Conservation (phyloP, 2,329 filamentous ascomycete species). For the Decorospora gaudefroyi region DNA sequence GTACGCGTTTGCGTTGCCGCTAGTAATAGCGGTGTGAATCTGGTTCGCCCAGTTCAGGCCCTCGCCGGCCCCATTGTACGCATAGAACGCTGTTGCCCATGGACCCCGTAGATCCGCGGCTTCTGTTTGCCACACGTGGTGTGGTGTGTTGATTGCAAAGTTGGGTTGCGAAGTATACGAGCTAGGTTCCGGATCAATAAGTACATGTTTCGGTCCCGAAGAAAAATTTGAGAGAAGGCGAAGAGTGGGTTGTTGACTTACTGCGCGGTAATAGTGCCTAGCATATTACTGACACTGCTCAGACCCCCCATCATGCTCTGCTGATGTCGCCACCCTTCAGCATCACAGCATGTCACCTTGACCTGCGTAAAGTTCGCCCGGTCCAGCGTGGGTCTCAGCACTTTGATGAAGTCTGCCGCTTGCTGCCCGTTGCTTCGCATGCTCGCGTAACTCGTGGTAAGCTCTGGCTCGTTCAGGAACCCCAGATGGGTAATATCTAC, state of each 20-base stretch:
- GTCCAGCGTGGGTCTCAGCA: constrained; percentile 50
- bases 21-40: constrained; percentile 56
- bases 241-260: constrained; percentile 11
- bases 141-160: constrained; percentile 41
- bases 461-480: constrained; percentile 55
- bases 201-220: neutral
- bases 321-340: constrained; percentile 50
- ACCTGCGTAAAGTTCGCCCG: constrained; percentile 43
- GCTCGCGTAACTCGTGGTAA: constrained; percentile 36
- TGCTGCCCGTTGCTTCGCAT: constrained; percentile 56
- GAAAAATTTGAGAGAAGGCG: neutral
- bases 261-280: constrained; percentile 36
- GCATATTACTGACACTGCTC: constrained; percentile 17
- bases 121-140: constrained; percentile 60
- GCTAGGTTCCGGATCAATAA: constrained; percentile 6
- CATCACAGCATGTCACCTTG: constrained; percentile 53
- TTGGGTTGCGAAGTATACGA: constrained; percentile 28
- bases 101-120: constrained; percentile 52
- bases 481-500: constrained; percentile 51
- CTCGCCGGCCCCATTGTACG: constrained; percentile 54
- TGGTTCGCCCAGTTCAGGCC: constrained; percentile 62
- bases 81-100: constrained; percentile 53
- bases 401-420: constrained; percentile 57
- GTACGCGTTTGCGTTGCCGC: constrained; percentile 56
- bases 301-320: constrained; percentile 29